Percentiles rank a stretch among this genome's conserved stretches.
These are phyloP conservation scores for Taphrina betulina DNA, from an alignment of 1,139 yeast genomes.

Conservation along the genomic window DNA sequence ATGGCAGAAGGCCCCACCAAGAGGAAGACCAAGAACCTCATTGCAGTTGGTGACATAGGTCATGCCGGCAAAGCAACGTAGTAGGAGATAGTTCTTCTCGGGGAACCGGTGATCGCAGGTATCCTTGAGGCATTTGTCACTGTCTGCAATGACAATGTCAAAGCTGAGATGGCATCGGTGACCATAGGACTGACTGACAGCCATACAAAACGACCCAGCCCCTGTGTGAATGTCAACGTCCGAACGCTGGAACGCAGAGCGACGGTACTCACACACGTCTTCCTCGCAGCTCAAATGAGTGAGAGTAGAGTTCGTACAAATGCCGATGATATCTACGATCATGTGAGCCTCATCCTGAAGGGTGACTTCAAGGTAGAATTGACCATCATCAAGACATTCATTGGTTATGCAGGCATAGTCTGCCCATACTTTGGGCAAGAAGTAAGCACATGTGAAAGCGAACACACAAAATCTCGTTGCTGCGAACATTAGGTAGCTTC, in stretches of 20 bases:
- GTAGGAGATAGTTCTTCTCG: slow-evolving; percentile 1
- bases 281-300: slow-evolving; percentile 5
- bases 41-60: slow-evolving; percentile 8
- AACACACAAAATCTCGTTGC: no score
- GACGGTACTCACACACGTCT: slow-evolving; percentile 7
- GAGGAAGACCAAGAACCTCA: neutral
- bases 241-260: no score
- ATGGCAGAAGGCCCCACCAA: slow-evolving; percentile 12
- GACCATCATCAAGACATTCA: no score
- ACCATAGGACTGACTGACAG: neutral
- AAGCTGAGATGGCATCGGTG: neutral
- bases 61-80: slow-evolving; percentile 14
- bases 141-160: neutral
- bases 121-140: slow-evolving; percentile 6
- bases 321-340: slow-evolving; percentile 3
- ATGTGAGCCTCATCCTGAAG: neutral
- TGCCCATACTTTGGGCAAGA: no score
- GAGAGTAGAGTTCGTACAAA: slow-evolving; percentile 12
- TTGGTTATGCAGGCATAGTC: no score
- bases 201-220: slow-evolving; percentile 5
- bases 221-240: no score
- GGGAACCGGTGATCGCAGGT: slow-evolving; percentile 9
- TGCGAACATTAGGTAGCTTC: no score
- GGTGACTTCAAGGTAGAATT: no score
- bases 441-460: no score